Evolutionary conservation across 768 basidiomycete genomes (phyloP), one percentile per base, ranked within the genome.

Genomic region (Amanita muscaria): DNA sequence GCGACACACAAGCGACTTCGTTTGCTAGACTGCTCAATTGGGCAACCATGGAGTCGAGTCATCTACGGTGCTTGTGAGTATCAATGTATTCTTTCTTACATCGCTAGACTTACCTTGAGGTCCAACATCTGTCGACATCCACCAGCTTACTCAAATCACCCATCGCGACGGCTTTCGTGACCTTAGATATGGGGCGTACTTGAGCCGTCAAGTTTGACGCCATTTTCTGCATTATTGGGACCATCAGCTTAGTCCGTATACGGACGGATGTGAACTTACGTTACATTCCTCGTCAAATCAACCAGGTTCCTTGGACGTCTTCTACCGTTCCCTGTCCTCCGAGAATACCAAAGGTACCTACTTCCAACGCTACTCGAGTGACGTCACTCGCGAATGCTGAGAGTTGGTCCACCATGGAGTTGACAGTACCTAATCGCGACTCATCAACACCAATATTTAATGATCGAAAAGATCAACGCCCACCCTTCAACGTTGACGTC

Each of bases 281-380:
- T 96, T 56, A 96, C 91, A 48, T 88, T 88, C 46, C 83, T 68
- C 1, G 90, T 93, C 60, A 96, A 69, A 57, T 88, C 85, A 16
- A 83, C 92, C 92, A 96, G 6, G 90, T 91, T 14, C 92, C 92
- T 59, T 91, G 86, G 0, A 92, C 90, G 56, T 88, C 88, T 50
- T 87, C 82, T 27, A 94, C 92, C 25, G 74, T 78, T 8, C 91
- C 92, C 57, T 93, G 89, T 43, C 90, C 90, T 49, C 92, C 90
- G 52, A 93, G 68, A 35, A 88, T 88, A 57, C 87, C 90, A 54
- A 91, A 83, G 3, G 90, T 91, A 18, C 90, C 90, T 55, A 92
- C 89, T 54, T 92, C 89, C 59, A 88, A 63, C 1, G 90, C 88
- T 38, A 94, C 84, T 50, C 86, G 72, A 4, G 81, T 86, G 22